A percentile compares a stretch with the other conserved stretches of the same genome.
Evolutionary conservation across 768 basidiomycete species (phyloP).

Genomic region (Kwoniella sp.): DNA sequence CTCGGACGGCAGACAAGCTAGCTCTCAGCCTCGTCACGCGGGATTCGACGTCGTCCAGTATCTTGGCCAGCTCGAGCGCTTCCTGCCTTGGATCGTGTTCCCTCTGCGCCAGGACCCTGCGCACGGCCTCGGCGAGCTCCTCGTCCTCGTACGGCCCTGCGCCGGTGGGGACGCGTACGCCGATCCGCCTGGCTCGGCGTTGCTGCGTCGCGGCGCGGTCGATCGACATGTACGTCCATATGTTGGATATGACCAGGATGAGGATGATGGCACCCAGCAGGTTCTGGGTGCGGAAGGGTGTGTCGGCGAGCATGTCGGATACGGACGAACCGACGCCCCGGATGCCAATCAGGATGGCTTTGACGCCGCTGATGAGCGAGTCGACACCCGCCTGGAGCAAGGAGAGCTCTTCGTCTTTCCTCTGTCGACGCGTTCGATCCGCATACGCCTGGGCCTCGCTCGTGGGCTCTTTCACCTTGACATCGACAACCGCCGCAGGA

Average conservation of each 20-base stretch:
- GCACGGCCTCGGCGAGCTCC: constrained; percentile 28
- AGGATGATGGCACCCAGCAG: constrained; percentile 30
- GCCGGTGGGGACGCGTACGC: background rate
- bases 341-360: constrained; percentile 30
- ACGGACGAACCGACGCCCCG: constrained; percentile 18
- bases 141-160: constrained; percentile 9
- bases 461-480: constrained; percentile 5
- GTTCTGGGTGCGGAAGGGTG: constrained; percentile 21
- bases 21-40: constrained; percentile 15
- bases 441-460: constrained; percentile 33
- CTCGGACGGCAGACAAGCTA: background rate
- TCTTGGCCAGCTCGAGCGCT: constrained; percentile 24
- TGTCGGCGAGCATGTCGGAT: constrained; percentile 26
- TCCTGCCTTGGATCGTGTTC: constrained; percentile 1
- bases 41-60: constrained; percentile 31
- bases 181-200: constrained; percentile 8
- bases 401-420: constrained; percentile 30
- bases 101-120: constrained; percentile 15
- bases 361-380: constrained; percentile 27
- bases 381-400: constrained; percentile 37
- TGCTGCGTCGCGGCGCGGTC: constrained; percentile 3
- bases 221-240: constrained; percentile 41
- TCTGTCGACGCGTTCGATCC: constrained; percentile 19
- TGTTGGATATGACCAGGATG: constrained; percentile 34
- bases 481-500: background rate